These are phyloP conservation scores for Citeromyces nyonsensis DNA, from an alignment of 805 yeast genomes.

Conservation along the genomic window DNA sequence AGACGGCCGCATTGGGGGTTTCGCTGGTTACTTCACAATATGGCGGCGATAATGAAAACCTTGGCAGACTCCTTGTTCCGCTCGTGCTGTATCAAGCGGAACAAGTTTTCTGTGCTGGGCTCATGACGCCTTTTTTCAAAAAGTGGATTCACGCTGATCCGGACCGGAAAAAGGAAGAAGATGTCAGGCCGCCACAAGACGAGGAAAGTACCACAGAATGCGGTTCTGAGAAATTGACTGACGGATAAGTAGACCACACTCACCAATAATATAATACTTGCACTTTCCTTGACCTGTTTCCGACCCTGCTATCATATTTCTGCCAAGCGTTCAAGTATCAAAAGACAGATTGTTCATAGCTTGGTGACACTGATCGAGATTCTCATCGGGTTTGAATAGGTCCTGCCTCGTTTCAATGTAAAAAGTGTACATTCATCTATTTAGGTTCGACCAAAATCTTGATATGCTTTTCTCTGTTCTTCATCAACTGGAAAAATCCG, in stretches of 20 bases:
- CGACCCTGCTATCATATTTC: no score
- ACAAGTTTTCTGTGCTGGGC: constrained; percentile 72
- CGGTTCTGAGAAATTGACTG: no score
- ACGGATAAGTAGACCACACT: no score
- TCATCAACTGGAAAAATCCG: constrained; percentile 34
- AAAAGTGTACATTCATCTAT: no score
- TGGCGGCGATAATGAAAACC: constrained; percentile 39
- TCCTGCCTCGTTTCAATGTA: no score
- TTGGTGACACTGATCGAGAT: no score
- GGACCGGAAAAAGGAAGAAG: constrained; percentile 4
- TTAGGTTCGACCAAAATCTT: constrained; percentile 36
- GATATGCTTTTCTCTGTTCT: constrained; percentile 38
- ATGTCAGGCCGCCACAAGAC: background rate
- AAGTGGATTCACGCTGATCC: constrained; percentile 40
- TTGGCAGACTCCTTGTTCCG: constrained; percentile 68
- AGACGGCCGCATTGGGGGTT: constrained; percentile 86
- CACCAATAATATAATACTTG: no score
- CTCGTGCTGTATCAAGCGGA: constrained; percentile 78
- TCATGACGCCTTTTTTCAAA: constrained; percentile 49
- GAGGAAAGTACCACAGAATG: no score
- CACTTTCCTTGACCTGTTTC: no score
- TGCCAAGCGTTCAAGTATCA: no score
- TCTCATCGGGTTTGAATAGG: no score
- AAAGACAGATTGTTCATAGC: no score
- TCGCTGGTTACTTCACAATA: constrained; percentile 55